Evolutionary conservation across 768 basidiomycete species (phyloP).

Genomic region (Mrakia hoshinonis): DNA sequence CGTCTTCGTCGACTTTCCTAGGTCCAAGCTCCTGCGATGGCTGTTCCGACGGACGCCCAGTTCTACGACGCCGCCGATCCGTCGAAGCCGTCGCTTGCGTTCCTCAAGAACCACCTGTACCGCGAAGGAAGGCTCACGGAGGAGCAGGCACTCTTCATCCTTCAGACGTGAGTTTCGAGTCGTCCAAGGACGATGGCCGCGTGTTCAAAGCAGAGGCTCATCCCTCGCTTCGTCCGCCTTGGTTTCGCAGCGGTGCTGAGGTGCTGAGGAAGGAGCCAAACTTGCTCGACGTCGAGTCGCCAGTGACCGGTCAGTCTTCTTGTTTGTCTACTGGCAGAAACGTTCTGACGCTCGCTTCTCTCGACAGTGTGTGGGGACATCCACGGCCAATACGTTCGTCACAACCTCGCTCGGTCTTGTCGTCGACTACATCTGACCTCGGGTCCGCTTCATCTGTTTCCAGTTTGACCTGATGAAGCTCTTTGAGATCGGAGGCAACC

Average conservation of each 20-base stretch:
- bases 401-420: not conserved
- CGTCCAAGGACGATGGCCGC: too few relatives aligned
- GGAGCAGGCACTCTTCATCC: constrained; percentile 88
- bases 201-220: constrained; percentile 19
- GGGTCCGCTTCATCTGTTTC: not conserved
- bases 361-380: constrained; percentile 89
- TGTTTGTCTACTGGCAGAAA: not conserved
- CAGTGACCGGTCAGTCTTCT: constrained; percentile 75
- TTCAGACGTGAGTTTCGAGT: constrained; percentile 50
- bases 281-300: constrained; percentile 87
- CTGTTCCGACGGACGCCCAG: constrained; percentile 79
- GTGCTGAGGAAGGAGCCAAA: constrained; percentile 77
- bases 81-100: constrained; percentile 86
- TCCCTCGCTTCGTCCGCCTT: not conserved
- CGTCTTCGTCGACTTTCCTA: constrained; percentile 38
- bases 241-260: constrained; percentile 47
- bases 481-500: constrained; percentile 87
- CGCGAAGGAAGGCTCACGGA: constrained; percentile 88
- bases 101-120: constrained; percentile 98
- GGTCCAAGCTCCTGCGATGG: constrained; percentile 98
- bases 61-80: constrained; percentile 69
- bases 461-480: constrained; percentile 92
- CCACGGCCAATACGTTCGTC: constrained; percentile 88
- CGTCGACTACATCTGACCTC: too few relatives aligned
- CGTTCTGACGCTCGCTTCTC: not conserved